These are phyloP conservation scores for Myxozyma lipomycoides DNA, from an alignment of 805 yeast species.

Conservation along the genomic window DNA sequence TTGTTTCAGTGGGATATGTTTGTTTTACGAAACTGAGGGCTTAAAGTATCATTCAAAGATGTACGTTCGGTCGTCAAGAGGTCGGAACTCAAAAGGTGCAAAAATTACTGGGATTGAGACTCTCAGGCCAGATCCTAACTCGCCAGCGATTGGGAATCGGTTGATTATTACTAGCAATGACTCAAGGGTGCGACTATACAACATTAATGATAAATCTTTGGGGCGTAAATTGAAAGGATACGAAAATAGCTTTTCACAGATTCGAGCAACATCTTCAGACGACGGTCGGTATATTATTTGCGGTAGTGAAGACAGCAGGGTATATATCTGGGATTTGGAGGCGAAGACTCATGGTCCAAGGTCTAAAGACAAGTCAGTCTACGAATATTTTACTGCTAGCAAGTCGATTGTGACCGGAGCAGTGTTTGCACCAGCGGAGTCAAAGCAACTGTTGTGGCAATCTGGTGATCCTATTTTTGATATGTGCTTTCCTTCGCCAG, in stretches of 20 bases:
- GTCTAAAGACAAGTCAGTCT: slow-evolving; percentile 26
- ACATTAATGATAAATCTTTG: slow-evolving; percentile 50
- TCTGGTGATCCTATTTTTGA: slow-evolving; percentile 81
- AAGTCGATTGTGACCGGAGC: slow-evolving; percentile 62
- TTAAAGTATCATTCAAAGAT: slow-evolving; percentile 51
- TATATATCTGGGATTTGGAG: slow-evolving; percentile 68
- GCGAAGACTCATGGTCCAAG: slow-evolving; percentile 25
- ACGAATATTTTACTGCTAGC: slow-evolving; percentile 26
- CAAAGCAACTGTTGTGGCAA: slow-evolving; percentile 59
- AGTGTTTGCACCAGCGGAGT: slow-evolving; percentile 66
- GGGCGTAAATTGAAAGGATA: slow-evolving; percentile 71
- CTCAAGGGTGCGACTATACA: slow-evolving; percentile 67
- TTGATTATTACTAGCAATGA: slow-evolving; percentile 74
- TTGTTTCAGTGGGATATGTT: slow-evolving; percentile 69
- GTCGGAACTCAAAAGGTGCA: slow-evolving; percentile 43
- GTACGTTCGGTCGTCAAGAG: slow-evolving; percentile 37
- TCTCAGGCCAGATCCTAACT: slow-evolving; percentile 11
- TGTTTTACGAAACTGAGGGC: slow-evolving; percentile 59
- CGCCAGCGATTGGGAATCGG: slow-evolving; percentile 39
- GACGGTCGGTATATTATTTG: slow-evolving; percentile 57
- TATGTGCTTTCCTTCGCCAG: slow-evolving; percentile 41
- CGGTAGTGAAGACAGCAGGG: slow-evolving; percentile 86
- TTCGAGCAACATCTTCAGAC: slow-evolving; percentile 60
- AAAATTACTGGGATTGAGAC: slow-evolving; percentile 74
- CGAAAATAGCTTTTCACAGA: slow-evolving; percentile 65